Evolutionary conservation across 352 stramenopile genomes (phyloP), one percentile per base, ranked within the genome.

Genomic region (Phytophthora capsici): DNA sequence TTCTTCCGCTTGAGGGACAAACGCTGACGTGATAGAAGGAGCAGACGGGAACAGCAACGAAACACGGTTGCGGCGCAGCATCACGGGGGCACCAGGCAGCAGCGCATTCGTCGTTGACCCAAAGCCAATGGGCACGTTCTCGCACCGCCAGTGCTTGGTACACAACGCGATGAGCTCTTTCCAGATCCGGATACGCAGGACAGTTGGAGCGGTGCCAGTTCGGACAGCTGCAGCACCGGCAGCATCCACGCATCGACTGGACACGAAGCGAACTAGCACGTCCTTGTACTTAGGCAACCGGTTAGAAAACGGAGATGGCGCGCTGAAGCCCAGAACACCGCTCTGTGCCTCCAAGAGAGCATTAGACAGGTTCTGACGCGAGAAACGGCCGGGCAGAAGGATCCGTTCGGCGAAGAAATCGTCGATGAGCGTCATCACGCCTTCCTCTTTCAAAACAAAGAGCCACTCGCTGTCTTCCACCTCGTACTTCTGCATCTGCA

Each of bases 121-220:
- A 55, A 93, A 90, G 2, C 84, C 84, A 37, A 93, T 88, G 1
- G 80, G 80, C 10, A 86, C 83, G 22, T 86, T 88, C 57, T 91
- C 84, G 12, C 66, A 80, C 3, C 75, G 71, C 84, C 84, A 93
- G 57, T 90, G 76, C 64, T 90, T 90, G 5, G 76, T 86, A 46
- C 84, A 93, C 16, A 91, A 62, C 3, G 83, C 74, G 26, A 93
- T 76, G 13, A 93, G 73, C 10, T 76, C 73, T 38, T 88, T 86
- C 84, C 84, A 93, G 6, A 90, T 73, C 6, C 59, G 30, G 44
- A 91, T 81, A 14, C 84, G 84, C 30, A 80, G 36, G 1, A 78
- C 26, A 53, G 56, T 73, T 1, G 73, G 71, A 0, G 75, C 25
- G 28, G 55, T 63, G 22, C 54, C 68, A 52, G 41, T 69, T 8